Evolutionary conservation across 352 stramenopile genomes (phyloP).

Genomic region (Albugo candida): DNA sequence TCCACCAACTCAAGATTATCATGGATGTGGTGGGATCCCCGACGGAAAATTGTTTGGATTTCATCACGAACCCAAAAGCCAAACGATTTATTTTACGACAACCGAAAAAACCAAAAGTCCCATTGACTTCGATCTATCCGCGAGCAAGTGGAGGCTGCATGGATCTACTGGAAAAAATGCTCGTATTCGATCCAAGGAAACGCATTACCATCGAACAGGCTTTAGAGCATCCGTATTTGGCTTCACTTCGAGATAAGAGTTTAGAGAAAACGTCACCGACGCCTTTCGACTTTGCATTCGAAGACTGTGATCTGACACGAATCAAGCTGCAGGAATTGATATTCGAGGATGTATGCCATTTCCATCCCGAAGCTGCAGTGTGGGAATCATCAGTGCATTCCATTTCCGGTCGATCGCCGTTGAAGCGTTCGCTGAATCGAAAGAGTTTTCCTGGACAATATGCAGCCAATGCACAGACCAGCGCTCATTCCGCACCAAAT

Average conservation of each 20-base stretch:
- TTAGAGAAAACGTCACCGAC: slow-evolving; percentile 58
- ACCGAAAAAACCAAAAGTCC: slow-evolving; percentile 70
- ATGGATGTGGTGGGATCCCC: slow-evolving; percentile 77
- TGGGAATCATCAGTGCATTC: neutral
- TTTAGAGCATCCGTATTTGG: slow-evolving; percentile 62
- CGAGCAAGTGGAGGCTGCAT: slow-evolving; percentile 60
- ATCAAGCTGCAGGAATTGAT: slow-evolving; percentile 81
- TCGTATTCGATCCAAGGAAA: slow-evolving; percentile 83
- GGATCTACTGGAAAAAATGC: slow-evolving; percentile 85
- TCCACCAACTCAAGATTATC: slow-evolving; percentile 80
- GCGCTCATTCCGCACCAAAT: no score
- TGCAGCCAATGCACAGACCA: neutral
- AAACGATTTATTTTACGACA: slow-evolving; percentile 78
- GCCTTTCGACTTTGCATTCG: slow-evolving; percentile 73
- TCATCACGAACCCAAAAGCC: slow-evolving; percentile 79
- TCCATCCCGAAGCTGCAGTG: slow-evolving; percentile 43
- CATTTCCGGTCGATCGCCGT: neutral
- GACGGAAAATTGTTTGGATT: slow-evolving; percentile 58
- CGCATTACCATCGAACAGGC: slow-evolving; percentile 65
- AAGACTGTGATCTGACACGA: slow-evolving; percentile 80
- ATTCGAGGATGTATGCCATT: slow-evolving; percentile 79
- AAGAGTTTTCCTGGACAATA: neutral
- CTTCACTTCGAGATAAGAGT: slow-evolving; percentile 41
- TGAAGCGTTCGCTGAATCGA: neutral
- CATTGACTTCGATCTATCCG: slow-evolving; percentile 70